phyloP scores from a whole-genome alignment of 148 eudicot genomes.

The Nepenthes gracilis region DNA sequence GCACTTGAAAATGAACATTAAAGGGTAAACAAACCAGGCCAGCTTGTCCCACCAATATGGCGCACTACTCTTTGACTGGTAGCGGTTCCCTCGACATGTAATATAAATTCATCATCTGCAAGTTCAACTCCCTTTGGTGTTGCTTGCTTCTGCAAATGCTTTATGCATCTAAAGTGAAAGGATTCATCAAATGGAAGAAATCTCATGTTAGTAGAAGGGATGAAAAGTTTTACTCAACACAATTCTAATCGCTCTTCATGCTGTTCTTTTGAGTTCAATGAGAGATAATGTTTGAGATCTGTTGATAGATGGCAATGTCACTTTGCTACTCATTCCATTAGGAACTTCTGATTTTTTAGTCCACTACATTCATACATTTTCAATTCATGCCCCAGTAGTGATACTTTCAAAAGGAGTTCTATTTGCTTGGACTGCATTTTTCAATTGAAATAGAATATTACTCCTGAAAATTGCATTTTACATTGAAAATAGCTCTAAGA shows the following conservation, averaged over 20 bases:
- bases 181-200: constrained; percentile 1
- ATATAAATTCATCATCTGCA: constrained; percentile 74
- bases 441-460: too few species aligned
- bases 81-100: constrained; percentile 88
- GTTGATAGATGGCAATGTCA: too few species aligned
- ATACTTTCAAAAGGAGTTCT: too few species aligned
- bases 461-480: too few species aligned
- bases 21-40: constrained; percentile 55
- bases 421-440: too few species aligned
- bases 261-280: background rate
- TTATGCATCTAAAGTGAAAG: constrained; percentile 39
- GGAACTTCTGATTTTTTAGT: too few species aligned
- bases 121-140: constrained; percentile 56
- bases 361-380: too few species aligned
- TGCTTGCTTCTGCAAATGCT: constrained; percentile 60
- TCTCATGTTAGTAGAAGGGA: background rate
- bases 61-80: constrained; percentile 75
- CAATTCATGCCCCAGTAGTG: too few species aligned
- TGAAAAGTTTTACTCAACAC: background rate
- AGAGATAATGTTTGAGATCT: too few species aligned
- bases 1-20: background rate
- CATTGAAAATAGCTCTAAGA: too few species aligned
- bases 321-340: too few species aligned
- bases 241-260: background rate
- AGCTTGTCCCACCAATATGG: constrained; percentile 81